Evolutionary conservation across 2,329 filamentous ascomycete species (phyloP), one percentile per base, ranked within the genome.

Genomic region (Hansfordia pulvinata): DNA sequence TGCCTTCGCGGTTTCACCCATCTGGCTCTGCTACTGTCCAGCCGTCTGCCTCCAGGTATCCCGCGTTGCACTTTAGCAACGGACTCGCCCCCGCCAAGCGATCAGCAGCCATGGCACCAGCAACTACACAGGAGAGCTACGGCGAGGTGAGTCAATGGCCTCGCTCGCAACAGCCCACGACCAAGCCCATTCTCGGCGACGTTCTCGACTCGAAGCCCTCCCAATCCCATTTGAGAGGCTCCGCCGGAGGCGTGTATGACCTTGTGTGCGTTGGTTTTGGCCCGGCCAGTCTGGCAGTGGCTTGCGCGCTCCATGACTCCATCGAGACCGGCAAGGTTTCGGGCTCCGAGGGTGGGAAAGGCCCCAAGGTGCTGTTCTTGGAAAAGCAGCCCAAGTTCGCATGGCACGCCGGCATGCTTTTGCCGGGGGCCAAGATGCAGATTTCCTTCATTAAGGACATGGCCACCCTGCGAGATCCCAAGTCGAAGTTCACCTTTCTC

Each of bases 391-490:
- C 62, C 17, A 58, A 65, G 25, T 96, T 96, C 46, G 73, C 80
- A 31, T 96, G 88, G 88, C 88, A 96, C 52, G 76, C 84, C 1
- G 88, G 88, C 32, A 96, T 96, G 88, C 72, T 94, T 32, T 69
- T 96, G 3, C 83, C 85, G 0, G 86, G 85, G 5, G 82, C 86
- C 27, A 85, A 80, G 56, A 96, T 96, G 88, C 88, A 96, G 50
- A 96, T 96, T 41, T 92, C 83, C 8, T 96, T 93, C 59, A 69
- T 96, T 58, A 96, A 96, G 58, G 88, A 96, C 48, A 70, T 96
- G 51, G 88, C 88, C 4, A 90, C 83, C 4, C 64, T 93, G 39
- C 70, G 88, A 31, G 76, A 96, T 48, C 88, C 88, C 6, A 72
- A 79, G 36, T 93, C 82, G 38, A 69, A 85, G 43, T 96, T 96